A percentile compares a stretch with the other conserved stretches of the same genome.
These are phyloP conservation scores for Theobroma grandiflorum DNA, from an alignment of 441 rosid species.

Conservation along the genomic window DNA sequence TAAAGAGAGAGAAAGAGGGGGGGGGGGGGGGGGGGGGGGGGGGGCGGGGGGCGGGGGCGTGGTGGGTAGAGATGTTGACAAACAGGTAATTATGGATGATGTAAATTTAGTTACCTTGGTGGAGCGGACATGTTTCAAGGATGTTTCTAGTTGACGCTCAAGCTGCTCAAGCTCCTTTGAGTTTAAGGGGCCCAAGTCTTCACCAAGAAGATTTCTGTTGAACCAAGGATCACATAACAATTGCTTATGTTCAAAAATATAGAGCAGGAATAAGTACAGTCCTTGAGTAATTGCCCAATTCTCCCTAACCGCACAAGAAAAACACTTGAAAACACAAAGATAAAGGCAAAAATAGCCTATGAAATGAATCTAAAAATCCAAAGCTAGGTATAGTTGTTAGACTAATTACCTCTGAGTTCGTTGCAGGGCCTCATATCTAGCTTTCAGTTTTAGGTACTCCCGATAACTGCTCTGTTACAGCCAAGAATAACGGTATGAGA, in stretches of 20 bases:
- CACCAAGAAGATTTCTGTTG: conserved; percentile 89
- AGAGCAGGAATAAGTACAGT: not conserved
- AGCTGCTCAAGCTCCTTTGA: conserved; percentile 96
- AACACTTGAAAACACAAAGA: not conserved
- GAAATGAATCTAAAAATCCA: not conserved
- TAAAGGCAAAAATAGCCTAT: not conserved
- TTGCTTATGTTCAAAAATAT: not conserved
- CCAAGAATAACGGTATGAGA: not conserved
- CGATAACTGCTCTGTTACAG: conserved; percentile 75
- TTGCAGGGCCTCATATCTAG: conserved; percentile 75
- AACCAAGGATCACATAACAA: not conserved
- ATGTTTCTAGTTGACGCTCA: conserved; percentile 85
- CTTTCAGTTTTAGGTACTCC: conserved; percentile 89
- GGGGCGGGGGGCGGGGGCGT: too few species aligned
- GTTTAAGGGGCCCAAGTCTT: conserved; percentile 84
- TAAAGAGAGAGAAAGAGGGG: not conserved
- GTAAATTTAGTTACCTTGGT: conserved; percentile 62
- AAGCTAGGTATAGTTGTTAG: not conserved
- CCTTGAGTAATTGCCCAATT: not conserved
- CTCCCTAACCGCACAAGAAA: not conserved
- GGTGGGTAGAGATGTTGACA: not conserved
- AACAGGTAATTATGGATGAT: not conserved
- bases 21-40: not conserved
- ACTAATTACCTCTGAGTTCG: conserved; percentile 80
- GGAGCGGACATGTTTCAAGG: conserved; percentile 88